Conservation (phyloP, 192 early-diverging fungal genomes). For the Pilobolus umbonatus region DNA sequence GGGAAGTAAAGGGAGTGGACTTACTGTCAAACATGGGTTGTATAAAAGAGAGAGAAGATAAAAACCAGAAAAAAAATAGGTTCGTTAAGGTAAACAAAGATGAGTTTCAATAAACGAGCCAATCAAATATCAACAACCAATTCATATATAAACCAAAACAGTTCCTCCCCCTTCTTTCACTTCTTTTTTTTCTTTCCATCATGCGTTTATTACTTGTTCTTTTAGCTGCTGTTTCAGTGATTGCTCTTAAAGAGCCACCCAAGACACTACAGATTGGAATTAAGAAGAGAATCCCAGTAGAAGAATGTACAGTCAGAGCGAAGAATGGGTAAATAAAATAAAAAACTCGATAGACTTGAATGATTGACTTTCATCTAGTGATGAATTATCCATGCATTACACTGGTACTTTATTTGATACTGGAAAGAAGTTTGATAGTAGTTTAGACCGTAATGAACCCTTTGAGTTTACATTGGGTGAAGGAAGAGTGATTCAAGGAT, state of each 20-base stretch:
- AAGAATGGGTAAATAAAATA: conserved; percentile 36
- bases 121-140: too few species aligned
- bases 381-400: conserved; percentile 72
- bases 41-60: too few species aligned
- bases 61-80: too few species aligned
- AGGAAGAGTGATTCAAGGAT: conserved; percentile 74
- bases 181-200: too few species aligned
- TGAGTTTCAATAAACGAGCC: too few species aligned
- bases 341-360: not conserved
- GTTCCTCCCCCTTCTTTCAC: too few species aligned
- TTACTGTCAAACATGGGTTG: too few species aligned
- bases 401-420: conserved; percentile 60
- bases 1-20: too few species aligned
- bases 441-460: conserved; percentile 55
- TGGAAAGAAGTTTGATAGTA: conserved; percentile 71
- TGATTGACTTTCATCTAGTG: conserved; percentile 30
- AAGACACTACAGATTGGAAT: conserved; percentile 50
- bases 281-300: conserved; percentile 46
- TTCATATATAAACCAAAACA: too few species aligned
- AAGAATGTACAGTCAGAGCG: conserved; percentile 43
- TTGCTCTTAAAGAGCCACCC: conserved; percentile 37
- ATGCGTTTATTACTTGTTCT: not conserved
- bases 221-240: conserved; percentile 2
- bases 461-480: conserved; percentile 70
- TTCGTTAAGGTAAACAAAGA: too few species aligned